phyloP scores from a whole-genome alignment of 2,329 filamentous ascomycete genomes.

The Trichoderma atroviride region DNA sequence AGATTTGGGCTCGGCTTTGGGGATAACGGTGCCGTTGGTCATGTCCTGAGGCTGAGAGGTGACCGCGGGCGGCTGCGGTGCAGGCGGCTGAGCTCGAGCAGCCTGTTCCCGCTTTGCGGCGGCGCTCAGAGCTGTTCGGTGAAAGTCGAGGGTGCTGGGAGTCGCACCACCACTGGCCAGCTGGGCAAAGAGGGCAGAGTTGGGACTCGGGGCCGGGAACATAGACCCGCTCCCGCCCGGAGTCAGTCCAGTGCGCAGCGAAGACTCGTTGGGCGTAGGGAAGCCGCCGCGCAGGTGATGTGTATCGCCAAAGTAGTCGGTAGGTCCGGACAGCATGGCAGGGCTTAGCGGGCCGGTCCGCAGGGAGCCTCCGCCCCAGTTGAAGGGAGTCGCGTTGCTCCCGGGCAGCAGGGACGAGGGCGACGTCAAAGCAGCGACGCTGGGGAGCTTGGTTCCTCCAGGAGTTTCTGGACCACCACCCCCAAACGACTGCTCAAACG shows the following conservation, averaged over 20 bases:
- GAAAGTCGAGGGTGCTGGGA: conserved; percentile 89
- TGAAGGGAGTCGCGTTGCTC: conserved; percentile 70
- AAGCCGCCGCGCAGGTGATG: conserved; percentile 80
- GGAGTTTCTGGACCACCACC: conserved; percentile 73
- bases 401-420: conserved; percentile 80
- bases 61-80: conserved; percentile 33
- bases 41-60: conserved; percentile 60
- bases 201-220: conserved; percentile 91
- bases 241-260: conserved; percentile 84
- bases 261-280: conserved; percentile 95
- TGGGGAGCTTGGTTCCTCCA: conserved; percentile 79
- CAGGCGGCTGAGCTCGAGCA: conserved; percentile 31
- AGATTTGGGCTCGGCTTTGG: conserved; percentile 55
- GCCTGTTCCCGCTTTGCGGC: conserved; percentile 63
- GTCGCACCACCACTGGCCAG: conserved; percentile 81
- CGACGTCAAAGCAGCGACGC: conserved; percentile 87
- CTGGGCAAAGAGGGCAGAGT: conserved; percentile 78
- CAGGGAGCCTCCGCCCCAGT: conserved; percentile 82
- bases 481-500: conserved; percentile 93
- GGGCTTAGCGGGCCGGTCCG: conserved; percentile 92
- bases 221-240: conserved; percentile 95
- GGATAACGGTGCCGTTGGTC: conserved; percentile 43
- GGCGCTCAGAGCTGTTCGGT: conserved; percentile 85
- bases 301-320: conserved; percentile 86
- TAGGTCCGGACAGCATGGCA: conserved; percentile 92